Evolutionary conservation across 2,329 filamentous ascomycete species (phyloP).

Genomic region (Colletotrichum kahawae): DNA sequence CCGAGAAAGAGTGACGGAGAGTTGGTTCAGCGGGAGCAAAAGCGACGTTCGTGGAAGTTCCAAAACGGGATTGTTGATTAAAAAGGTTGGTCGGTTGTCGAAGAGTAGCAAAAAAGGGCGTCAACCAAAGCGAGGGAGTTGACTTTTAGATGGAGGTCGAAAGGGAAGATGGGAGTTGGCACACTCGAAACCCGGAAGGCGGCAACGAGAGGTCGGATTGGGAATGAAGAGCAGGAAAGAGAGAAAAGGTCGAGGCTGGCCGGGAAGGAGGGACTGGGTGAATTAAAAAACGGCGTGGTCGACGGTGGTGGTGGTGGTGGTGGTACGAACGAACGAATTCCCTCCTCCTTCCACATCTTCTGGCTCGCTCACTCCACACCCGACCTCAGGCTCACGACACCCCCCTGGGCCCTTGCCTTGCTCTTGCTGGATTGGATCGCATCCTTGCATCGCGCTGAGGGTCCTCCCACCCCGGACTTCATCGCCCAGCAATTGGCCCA

Average conservation of each 20-base stretch:
- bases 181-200: conserved; percentile 13
- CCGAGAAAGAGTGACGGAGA: background rate
- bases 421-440: background rate
- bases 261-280: conserved; percentile 14
- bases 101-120: conserved; percentile 11
- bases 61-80: conserved; percentile 16
- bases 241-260: background rate
- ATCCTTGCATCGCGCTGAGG: background rate
- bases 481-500: background rate
- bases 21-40: background rate
- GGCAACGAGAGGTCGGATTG: conserved; percentile 11
- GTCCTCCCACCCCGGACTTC: background rate
- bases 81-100: conserved; percentile 18
- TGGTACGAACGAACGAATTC: conserved; percentile 3
- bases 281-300: conserved; percentile 20
- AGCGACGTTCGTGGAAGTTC: background rate
- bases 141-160: conserved; percentile 5
- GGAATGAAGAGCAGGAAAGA: conserved; percentile 9
- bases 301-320: conserved; percentile 19
- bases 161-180: background rate
- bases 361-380: background rate
- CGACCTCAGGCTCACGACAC: background rate
- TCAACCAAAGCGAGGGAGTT: conserved; percentile 25
- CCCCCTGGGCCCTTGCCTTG: background rate
- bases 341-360: background rate